phyloP scores from a whole-genome alignment of 2,329 filamentous ascomycete genomes.

The Colletotrichum lini region DNA sequence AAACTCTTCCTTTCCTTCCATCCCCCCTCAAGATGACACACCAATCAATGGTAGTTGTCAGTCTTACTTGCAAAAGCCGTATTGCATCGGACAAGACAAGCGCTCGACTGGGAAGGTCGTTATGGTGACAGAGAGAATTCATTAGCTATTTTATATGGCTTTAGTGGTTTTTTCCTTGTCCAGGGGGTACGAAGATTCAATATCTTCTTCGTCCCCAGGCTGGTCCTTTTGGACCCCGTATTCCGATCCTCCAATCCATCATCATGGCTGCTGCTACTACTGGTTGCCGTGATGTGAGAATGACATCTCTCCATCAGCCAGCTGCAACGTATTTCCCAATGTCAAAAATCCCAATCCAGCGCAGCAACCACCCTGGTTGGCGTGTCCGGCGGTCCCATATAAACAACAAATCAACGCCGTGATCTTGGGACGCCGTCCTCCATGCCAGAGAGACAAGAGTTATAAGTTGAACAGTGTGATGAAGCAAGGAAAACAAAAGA shows the following conservation, averaged over 20 bases:
- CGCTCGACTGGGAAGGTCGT: not conserved
- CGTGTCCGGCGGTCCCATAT: slow-evolving; percentile 24
- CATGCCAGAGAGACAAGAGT: slow-evolving; percentile 31
- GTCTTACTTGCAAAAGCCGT: not conserved
- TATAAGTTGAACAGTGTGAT: slow-evolving; percentile 28
- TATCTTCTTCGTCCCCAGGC: not conserved
- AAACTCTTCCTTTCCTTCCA: no score
- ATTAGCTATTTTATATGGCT: slow-evolving; percentile 35
- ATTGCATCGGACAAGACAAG: not conserved
- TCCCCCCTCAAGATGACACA: no score
- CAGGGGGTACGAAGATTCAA: slow-evolving; percentile 6
- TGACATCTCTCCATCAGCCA: slow-evolving; percentile 11
- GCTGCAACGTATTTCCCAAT: slow-evolving; percentile 30
- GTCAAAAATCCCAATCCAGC: not conserved
- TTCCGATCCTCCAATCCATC: not conserved
- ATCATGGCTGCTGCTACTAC: slow-evolving; percentile 12
- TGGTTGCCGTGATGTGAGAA: not conserved
- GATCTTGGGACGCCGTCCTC: slow-evolving; percentile 39
- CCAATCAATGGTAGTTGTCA: no score
- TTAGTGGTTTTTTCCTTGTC: slow-evolving; percentile 12
- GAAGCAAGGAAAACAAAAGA: slow-evolving; percentile 17
- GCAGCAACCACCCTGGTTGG: slow-evolving; percentile 2
- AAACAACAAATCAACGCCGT: slow-evolving; percentile 34
- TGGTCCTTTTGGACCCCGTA: slow-evolving; percentile 24
- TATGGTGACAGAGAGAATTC: slow-evolving; percentile 28